A percentile compares a stretch with the other conserved stretches of the same genome.
Conservation (phyloP, 1,284 basidiomycete species). For the Malassezia cuniculi region DNA sequence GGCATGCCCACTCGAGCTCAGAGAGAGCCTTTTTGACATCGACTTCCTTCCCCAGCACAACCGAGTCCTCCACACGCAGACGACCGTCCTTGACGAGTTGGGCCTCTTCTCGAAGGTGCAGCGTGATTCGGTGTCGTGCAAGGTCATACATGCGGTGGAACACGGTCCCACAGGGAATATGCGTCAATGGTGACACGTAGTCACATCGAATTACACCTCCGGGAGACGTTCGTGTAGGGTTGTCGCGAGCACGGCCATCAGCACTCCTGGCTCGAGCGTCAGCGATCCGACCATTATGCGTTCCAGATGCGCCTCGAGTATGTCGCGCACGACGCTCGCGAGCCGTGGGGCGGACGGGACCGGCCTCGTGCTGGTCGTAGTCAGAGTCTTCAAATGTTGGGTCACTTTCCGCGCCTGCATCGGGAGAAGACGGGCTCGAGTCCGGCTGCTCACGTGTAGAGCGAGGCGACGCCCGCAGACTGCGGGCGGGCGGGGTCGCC, state of each 20-base stretch:
- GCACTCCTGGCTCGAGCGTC: slow-evolving; percentile 7
- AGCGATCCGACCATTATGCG: slow-evolving; percentile 4
- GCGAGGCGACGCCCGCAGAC: too few species aligned
- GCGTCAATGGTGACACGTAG: slow-evolving; percentile 35
- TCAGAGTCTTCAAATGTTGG: slow-evolving; percentile 14
- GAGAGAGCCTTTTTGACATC: slow-evolving; percentile 37
- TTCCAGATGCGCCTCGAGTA: too few species aligned
- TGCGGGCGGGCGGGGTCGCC: too few species aligned
- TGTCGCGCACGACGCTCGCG: not conserved
- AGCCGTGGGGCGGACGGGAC: not conserved
- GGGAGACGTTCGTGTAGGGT: not conserved
- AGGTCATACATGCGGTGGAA: slow-evolving; percentile 44
- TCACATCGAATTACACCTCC: slow-evolving; percentile 28
- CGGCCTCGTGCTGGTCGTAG: slow-evolving; percentile 7
- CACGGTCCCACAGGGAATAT: slow-evolving; percentile 28
- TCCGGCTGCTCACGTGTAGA: too few species aligned
- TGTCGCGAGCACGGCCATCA: not conserved
- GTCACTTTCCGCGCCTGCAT: slow-evolving; percentile 1
- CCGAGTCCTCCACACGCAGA: slow-evolving; percentile 30
- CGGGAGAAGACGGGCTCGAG: too few species aligned
- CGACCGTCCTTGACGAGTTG: slow-evolving; percentile 29
- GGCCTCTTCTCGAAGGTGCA: slow-evolving; percentile 40
- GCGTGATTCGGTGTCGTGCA: slow-evolving; percentile 40
- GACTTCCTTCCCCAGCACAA: slow-evolving; percentile 42
- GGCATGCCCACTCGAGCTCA: slow-evolving; percentile 42